Conservation (phyloP, 306 rosid genomes). For the Prosopis cineraria region DNA sequence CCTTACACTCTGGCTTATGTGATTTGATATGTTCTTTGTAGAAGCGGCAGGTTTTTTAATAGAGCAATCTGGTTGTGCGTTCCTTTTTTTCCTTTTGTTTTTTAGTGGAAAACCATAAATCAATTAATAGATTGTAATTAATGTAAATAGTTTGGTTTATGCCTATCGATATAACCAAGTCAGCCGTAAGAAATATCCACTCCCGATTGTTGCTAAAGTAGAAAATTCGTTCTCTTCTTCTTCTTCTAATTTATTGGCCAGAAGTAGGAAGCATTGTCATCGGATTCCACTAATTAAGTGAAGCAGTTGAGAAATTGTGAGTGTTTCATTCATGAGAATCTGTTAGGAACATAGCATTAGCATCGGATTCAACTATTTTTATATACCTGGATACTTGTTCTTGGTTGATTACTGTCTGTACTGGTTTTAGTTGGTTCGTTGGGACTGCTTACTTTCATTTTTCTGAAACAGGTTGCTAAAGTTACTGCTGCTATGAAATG, state of each 20-base stretch:
- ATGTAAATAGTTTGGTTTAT: conserved; percentile 3
- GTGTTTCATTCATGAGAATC: background rate
- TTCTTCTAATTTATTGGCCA: no score
- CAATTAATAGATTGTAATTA: conserved; percentile 31
- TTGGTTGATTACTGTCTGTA: no score
- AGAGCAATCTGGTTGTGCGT: conserved; percentile 26
- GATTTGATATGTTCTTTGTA: conserved; percentile 15
- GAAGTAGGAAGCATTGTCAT: background rate
- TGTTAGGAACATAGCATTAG: background rate
- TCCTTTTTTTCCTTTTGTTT: background rate
- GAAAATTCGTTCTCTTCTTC: background rate
- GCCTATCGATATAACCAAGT: conserved; percentile 10
- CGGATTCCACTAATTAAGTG: background rate
- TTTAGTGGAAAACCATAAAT: background rate
- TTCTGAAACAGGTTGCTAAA: no score
- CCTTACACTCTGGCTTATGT: no score
- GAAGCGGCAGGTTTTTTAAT: conserved; percentile 25
- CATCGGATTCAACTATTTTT: no score
- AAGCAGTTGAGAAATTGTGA: background rate
- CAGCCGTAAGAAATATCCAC: background rate
- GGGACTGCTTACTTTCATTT: no score
- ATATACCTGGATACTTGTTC: no score
- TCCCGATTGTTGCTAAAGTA: background rate
- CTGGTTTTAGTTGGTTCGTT: no score
- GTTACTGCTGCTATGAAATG: no score